Evolutionary conservation across 2,329 filamentous ascomycete species (phyloP).

Genomic region (Monosporascus sp.): DNA sequence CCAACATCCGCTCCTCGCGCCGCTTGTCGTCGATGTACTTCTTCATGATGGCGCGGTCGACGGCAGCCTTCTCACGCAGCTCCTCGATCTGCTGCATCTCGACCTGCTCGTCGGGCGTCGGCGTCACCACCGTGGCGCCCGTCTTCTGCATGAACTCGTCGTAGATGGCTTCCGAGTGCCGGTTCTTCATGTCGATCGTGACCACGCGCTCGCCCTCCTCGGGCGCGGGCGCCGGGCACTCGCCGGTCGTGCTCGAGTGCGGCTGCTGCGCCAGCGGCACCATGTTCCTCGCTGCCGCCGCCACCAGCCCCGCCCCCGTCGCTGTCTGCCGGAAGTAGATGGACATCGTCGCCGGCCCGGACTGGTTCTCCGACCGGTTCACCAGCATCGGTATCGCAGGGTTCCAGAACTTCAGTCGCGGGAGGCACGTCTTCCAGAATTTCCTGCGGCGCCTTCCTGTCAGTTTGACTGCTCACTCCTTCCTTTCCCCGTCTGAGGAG

Average conservation of each 20-base stretch:
- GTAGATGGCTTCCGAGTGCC: slow-evolving; percentile 57
- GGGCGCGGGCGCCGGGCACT: slow-evolving; percentile 43
- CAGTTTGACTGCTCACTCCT: slow-evolving; percentile 43
- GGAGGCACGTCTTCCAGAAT: slow-evolving; percentile 82
- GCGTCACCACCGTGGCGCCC: slow-evolving; percentile 49
- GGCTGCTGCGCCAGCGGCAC: slow-evolving; percentile 32
- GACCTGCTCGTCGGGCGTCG: slow-evolving; percentile 53
- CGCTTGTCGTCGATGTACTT: slow-evolving; percentile 51
- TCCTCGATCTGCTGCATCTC: slow-evolving; percentile 55
- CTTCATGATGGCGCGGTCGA: slow-evolving; percentile 49
- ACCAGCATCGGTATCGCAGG: slow-evolving; percentile 78
- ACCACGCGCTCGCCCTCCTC: slow-evolving; percentile 44
- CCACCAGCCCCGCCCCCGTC: slow-evolving; percentile 13
- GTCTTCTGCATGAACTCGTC: slow-evolving; percentile 57
- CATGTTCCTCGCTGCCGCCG: slow-evolving; percentile 15
- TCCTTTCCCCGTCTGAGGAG: too few relatives aligned
- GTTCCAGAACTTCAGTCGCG: slow-evolving; percentile 91
- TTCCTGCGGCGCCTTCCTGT: slow-evolving; percentile 48
- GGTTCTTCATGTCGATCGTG: slow-evolving; percentile 59
- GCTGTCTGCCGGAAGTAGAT: slow-evolving; percentile 53
- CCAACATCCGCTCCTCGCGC: slow-evolving; percentile 55
- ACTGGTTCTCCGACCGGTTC: slow-evolving; percentile 57
- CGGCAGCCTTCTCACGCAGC: slow-evolving; percentile 41
- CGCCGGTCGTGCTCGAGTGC: slow-evolving; percentile 41
- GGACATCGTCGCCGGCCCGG: slow-evolving; percentile 54